These are phyloP conservation scores for Pythium folliculosum DNA, from an alignment of 352 stramenopile genomes.

Conservation along the genomic window DNA sequence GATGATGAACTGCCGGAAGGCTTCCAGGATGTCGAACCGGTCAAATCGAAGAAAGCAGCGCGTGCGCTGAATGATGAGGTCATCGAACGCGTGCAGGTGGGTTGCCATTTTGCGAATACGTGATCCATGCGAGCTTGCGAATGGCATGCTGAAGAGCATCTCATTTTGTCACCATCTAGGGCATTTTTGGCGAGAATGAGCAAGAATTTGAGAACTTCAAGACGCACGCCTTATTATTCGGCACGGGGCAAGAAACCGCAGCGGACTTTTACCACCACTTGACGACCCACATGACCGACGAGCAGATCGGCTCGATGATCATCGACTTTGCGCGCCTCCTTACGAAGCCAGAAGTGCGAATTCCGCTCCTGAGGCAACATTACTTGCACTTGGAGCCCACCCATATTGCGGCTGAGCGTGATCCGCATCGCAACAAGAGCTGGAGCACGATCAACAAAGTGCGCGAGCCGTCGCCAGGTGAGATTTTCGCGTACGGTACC, in stretches of 20 bases:
- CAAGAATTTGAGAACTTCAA: constrained; percentile 81
- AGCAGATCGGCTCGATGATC: constrained; percentile 68
- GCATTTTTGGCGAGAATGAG: constrained; percentile 46
- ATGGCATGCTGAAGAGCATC: neutral
- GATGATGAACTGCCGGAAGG: constrained; percentile 43
- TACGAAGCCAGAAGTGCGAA: constrained; percentile 52
- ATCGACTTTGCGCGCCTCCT: constrained; percentile 81
- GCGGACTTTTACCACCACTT: constrained; percentile 75
- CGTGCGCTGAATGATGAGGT: constrained; percentile 81
- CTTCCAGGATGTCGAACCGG: constrained; percentile 78
- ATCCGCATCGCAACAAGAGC: constrained; percentile 57
- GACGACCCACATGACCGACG: constrained; percentile 46
- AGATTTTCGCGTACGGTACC: constrained; percentile 1
- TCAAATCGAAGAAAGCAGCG: constrained; percentile 73
- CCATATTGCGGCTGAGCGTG: constrained; percentile 11
- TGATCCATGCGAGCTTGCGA: neutral
- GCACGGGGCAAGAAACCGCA: constrained; percentile 62
- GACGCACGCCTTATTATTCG: constrained; percentile 70
- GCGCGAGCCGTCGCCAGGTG: constrained; percentile 40
- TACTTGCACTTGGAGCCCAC: constrained; percentile 47
- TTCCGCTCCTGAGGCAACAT: constrained; percentile 73
- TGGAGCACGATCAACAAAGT: constrained; percentile 50
- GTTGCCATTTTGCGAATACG: neutral
- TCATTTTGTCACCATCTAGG: neutral
- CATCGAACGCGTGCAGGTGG: constrained; percentile 58